phyloP scores from a whole-genome alignment of 306 rosid genomes.

The Prunus armeniaca region DNA sequence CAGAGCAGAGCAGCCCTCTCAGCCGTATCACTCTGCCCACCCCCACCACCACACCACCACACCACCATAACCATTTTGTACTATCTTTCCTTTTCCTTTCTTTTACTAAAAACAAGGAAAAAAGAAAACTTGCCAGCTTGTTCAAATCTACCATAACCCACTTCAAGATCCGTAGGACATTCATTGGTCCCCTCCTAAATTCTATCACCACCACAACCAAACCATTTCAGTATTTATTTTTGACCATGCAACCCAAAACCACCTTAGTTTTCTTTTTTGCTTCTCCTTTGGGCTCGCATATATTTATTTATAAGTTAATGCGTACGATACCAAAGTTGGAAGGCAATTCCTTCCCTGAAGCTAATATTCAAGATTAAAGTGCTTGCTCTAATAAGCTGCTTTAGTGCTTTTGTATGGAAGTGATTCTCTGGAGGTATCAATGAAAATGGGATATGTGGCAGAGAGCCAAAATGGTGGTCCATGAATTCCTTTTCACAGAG shows the following conservation, averaged over 20 bases:
- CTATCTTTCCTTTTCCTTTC: neutral
- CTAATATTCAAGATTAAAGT: neutral
- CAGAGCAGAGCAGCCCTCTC: slow-evolving; percentile 16
- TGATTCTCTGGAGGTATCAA: slow-evolving; percentile 40
- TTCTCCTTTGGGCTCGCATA: neutral
- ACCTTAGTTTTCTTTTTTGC: neutral
- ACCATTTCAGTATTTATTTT: neutral
- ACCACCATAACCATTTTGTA: neutral
- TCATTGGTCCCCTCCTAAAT: neutral
- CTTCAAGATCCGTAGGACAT: slow-evolving; percentile 23
- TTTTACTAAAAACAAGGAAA: neutral
- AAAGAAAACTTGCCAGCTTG: slow-evolving; percentile 5
- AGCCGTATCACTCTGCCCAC: slow-evolving; percentile 18
- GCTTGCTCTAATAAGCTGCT: neutral
- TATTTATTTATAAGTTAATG: too few relatives aligned
- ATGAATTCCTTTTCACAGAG: slow-evolving; percentile 51
- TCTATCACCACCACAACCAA: neutral
- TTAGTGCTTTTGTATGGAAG: slow-evolving; percentile 35
- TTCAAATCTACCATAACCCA: neutral
- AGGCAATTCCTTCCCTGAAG: neutral
- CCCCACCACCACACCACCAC: neutral
- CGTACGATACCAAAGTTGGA: neutral
- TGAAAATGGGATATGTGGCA: slow-evolving; percentile 41
- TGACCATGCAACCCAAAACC: slow-evolving; percentile 1
- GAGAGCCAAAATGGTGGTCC: slow-evolving; percentile 77